Base-by-base conservation (phyloP, 345 rosid species). In the Camelina sativa region DNA sequence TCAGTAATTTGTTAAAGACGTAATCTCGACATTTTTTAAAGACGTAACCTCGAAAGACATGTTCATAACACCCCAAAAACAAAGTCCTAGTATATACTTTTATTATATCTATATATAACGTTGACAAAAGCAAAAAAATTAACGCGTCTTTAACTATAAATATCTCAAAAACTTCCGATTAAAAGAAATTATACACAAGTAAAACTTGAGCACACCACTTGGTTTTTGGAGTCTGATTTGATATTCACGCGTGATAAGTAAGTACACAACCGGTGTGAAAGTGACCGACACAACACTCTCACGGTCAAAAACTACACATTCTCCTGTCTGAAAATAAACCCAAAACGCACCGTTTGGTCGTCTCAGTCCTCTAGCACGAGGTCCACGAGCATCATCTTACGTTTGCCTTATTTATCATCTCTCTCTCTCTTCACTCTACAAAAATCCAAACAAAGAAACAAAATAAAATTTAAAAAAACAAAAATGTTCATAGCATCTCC, bases 401-500 rank as follows among this genome's bases (percentile, higher is more conserved):
- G 66, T 25, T 65, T 11, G 40, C 17, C 8, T 64, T 69, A 64
- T 56, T 77, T 58, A 71, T 77, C 19, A 59, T 65, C 22, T 17
- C 35, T 32, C 35, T 32, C 37, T 76, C 50, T 76, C 57, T 51
- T 2, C 10, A 17, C 46, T 8, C 61, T 28, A 15, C 51, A 51
- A 38, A 68, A 55, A 7, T 40, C 65, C 22, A 23, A 41, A 52
- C 61, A 37, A 40, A 40, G 44, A 40, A 40, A 40, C 13, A 40
- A 11, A 40, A 40, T 10, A 40, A 40, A 40, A 16, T 3, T 3
- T 8, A 30, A 22, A 20, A 3, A 13, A 22, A 5, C 3, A 58
- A 40, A 65, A 57, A 83, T 86, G 93, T 80, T 81, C 40, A 66
- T 80, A 23, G 64, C 78, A 15, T 74, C 82, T 72, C 61, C 86